Evolutionary conservation across 257 asterid species (phyloP).

Genomic region (Scutellaria galericulata): DNA sequence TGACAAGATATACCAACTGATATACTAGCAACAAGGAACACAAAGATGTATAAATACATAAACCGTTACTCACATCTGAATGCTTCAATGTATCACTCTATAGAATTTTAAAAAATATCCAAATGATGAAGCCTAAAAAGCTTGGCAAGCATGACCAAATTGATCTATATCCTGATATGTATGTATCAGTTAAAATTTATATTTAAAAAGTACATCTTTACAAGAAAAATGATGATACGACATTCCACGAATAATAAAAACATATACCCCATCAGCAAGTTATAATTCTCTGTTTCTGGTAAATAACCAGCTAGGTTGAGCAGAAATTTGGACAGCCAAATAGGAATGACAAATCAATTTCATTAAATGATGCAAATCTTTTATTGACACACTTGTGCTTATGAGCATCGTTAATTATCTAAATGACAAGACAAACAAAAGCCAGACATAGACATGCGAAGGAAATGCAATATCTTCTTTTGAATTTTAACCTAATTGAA

Average conservation of each 20-base stretch:
- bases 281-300: no score
- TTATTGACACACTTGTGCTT: no score
- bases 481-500: no score
- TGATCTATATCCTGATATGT: conserved; percentile 85
- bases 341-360: no score
- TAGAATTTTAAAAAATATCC: conserved; percentile 75
- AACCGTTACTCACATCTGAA: conserved; percentile 68
- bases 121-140: conserved; percentile 80
- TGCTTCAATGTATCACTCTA: conserved; percentile 69
- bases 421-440: no score
- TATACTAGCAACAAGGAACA: conserved; percentile 11
- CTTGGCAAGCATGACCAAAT: conserved; percentile 63
- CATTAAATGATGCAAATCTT: no score
- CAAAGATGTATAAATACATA: conserved; percentile 22
- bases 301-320: no score
- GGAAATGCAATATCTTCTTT: no score
- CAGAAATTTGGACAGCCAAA: no score
- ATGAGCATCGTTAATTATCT: no score
- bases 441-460: no score
- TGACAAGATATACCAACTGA: neutral
- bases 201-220: conserved; percentile 7
- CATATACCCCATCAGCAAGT: conserved; percentile 50
- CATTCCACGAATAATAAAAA: conserved; percentile 30
- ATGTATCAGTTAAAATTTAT: conserved; percentile 23
- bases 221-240: conserved; percentile 23